phyloP scores from a whole-genome alignment of 768 basidiomycete species.

The Scleroderma citrinum region DNA sequence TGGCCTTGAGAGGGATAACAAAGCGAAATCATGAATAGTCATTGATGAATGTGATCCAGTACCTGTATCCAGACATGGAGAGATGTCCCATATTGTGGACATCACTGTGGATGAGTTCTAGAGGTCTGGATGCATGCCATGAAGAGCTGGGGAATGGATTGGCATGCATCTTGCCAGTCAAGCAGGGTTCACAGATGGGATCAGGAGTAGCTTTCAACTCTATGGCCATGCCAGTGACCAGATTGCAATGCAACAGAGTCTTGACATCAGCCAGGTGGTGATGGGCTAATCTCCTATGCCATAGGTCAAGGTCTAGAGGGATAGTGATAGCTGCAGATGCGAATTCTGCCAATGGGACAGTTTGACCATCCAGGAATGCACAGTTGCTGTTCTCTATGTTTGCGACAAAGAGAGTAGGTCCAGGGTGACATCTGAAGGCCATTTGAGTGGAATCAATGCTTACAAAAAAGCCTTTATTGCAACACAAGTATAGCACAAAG shows the following conservation, averaged over 20 bases:
- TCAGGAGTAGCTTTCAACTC: conserved; percentile 1
- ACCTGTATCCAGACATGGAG: neutral
- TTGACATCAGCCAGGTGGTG: conserved; percentile 6
- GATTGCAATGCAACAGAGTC: conserved; percentile 1
- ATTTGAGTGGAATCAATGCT: conserved; percentile 1
- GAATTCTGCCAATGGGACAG: conserved; percentile 3
- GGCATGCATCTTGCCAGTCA: conserved; percentile 17
- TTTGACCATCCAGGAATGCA: conserved; percentile 13
- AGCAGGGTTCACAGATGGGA: conserved; percentile 17
- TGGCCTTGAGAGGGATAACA: no score
- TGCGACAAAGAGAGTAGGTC: conserved; percentile 6
- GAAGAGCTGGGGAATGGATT: conserved; percentile 13
- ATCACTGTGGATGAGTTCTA: conserved; percentile 22
- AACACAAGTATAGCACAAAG: conserved; percentile 12
- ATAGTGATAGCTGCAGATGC: conserved; percentile 5
- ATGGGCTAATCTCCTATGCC: conserved; percentile 20
- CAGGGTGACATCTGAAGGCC: neutral
- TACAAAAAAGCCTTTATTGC: conserved; percentile 2
- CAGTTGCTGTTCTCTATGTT: conserved; percentile 3
- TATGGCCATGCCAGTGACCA: conserved; percentile 13
- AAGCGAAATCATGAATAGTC: no score
- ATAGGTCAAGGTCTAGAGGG: conserved; percentile 11
- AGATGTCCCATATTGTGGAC: conserved; percentile 7
- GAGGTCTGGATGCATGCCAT: conserved; percentile 3
- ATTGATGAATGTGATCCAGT: no score